Evolutionary conservation across 2,329 filamentous ascomycete genomes (phyloP).

Genomic region (Microthyrium microscopicum): DNA sequence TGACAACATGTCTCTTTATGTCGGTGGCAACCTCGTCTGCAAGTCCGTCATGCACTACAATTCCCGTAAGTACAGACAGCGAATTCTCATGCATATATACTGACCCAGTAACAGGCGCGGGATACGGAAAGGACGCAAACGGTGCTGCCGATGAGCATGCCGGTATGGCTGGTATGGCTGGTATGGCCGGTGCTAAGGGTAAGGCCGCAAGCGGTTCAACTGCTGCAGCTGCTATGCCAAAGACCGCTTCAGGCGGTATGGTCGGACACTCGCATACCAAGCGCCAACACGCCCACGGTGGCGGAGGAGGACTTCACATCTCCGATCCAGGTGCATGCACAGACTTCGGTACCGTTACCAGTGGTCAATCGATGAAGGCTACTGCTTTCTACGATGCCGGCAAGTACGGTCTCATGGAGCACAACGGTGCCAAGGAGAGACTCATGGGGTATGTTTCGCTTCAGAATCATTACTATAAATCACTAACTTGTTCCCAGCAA

Average conservation of each 20-base stretch:
- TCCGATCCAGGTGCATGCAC: conserved; percentile 8
- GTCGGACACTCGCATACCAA: neutral
- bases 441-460: too few relatives aligned
- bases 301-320: conserved; percentile 5
- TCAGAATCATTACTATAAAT: too few relatives aligned
- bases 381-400: conserved; percentile 3
- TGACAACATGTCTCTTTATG: conserved; percentile 4
- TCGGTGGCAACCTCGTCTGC: conserved; percentile 5
- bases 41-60: conserved; percentile 8
- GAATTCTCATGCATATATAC: too few relatives aligned
- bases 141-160: neutral
- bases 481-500: too few relatives aligned
- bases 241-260: neutral
- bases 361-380: neutral
- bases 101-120: too few relatives aligned
- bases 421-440: conserved; percentile 7
- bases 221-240: neutral
- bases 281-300: neutral
- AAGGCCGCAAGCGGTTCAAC: neutral
- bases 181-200: neutral
- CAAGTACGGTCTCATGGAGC: conserved; percentile 2
- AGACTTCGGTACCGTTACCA: conserved; percentile 3
- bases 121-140: too few relatives aligned
- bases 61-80: too few relatives aligned
- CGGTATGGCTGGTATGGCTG: conserved; percentile 2